Conservation (phyloP, 129 eudicot genomes). For the Artemisia tridentata region DNA sequence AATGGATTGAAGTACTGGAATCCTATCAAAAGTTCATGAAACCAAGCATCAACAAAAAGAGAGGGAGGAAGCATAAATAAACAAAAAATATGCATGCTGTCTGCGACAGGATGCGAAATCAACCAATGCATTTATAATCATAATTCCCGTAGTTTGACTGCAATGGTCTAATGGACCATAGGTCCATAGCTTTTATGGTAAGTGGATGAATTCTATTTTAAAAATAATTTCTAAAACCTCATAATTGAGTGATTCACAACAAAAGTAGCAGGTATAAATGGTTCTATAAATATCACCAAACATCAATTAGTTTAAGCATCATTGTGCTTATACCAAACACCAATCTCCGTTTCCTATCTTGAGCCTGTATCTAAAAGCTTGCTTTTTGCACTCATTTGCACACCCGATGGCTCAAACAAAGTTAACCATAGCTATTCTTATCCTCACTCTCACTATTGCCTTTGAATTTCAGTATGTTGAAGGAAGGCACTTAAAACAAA, state of each 20-base stretch:
- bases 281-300: constrained; percentile 26
- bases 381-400: not conserved
- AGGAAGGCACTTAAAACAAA: constrained; percentile 41
- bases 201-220: not conserved
- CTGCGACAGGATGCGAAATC: not conserved
- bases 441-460: constrained; percentile 35
- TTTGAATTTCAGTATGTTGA: constrained; percentile 29
- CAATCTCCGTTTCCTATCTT: too few species aligned
- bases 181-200: constrained; percentile 5
- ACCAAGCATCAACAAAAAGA: too few species aligned
- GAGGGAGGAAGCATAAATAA: too few species aligned
- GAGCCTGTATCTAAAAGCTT: constrained; percentile 7
- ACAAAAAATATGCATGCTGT: too few species aligned
- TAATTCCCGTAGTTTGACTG: constrained; percentile 8
- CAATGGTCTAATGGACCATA: not conserved
- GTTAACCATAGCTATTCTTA: constrained; percentile 35
- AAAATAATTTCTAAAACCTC: constrained; percentile 6
- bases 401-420: constrained; percentile 41
- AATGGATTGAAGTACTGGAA: too few species aligned
- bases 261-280: constrained; percentile 17
- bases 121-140: not conserved
- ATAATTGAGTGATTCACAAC: constrained; percentile 22
- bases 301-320: constrained; percentile 11
- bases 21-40: too few species aligned
- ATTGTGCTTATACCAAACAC: not conserved